Percentiles rank a stretch among this genome's conserved stretches.
phyloP scores from a whole-genome alignment of 2,329 filamentous ascomycete genomes.

The Ophiognomonia clavigignenti-juglandacearum region DNA sequence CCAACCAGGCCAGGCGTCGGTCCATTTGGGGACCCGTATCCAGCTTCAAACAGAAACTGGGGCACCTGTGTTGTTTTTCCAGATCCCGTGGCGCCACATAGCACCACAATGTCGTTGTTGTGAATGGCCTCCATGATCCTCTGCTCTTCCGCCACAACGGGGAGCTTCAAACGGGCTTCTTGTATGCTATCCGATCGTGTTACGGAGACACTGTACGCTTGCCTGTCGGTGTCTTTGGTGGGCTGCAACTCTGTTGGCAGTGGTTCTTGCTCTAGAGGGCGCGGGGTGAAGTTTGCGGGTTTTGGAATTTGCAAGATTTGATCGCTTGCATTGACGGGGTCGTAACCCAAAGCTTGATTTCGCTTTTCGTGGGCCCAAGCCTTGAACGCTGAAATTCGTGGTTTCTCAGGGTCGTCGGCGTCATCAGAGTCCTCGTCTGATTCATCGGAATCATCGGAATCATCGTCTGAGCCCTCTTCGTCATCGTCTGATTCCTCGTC shows the following conservation, averaged over 20 bases:
- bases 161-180: constrained; percentile 70
- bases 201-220: constrained; percentile 72
- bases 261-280: constrained; percentile 66
- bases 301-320: constrained; percentile 48
- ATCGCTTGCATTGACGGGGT: constrained; percentile 39
- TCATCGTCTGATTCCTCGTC: constrained; percentile 16
- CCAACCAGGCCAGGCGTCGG: constrained; percentile 89
- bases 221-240: constrained; percentile 57
- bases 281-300: constrained; percentile 59
- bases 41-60: constrained; percentile 91
- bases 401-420: constrained; percentile 26
- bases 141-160: constrained; percentile 92
- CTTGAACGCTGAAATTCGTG: constrained; percentile 71
- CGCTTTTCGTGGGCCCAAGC: constrained; percentile 84
- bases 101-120: constrained; percentile 81
- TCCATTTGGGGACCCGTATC: constrained; percentile 74
- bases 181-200: constrained; percentile 69
- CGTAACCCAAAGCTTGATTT: constrained; percentile 73
- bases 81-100: constrained; percentile 93
- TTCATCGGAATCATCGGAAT: constrained; percentile 26
- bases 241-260: constrained; percentile 62
- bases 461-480: constrained; percentile 25
- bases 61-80: constrained; percentile 98
- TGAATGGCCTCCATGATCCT: constrained; percentile 97
- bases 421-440: constrained; percentile 22